Evolutionary conservation across 106 monocot genomes (phyloP), one percentile per base, ranked within the genome.

Genomic region (Acorus gramineus): DNA sequence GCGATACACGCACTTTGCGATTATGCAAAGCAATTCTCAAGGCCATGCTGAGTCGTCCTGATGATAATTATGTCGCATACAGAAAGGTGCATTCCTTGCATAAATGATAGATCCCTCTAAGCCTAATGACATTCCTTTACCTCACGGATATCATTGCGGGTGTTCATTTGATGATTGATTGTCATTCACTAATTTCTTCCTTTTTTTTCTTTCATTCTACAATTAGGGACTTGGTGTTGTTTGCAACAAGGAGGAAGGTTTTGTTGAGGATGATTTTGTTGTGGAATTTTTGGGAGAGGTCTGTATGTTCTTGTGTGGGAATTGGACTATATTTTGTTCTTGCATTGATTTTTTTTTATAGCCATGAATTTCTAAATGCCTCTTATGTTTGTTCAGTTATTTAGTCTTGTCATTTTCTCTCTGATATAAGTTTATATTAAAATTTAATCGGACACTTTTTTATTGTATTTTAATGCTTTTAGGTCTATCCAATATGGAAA

Each of bases 401-500:
- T 52, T 5, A 9, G 7, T 52, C 52, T 2, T 52, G 28, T 28
- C 28, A 28, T 28, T 9, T 52, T 52, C 5, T 52, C 5, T 52
- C 9, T 5, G 52, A 7, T 5, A 7, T 52, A 52, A 7, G 1
- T 52, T 9, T 52, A 7, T 52, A 52, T 7, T 7, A 5, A 52
- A 52, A 52, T 7, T 7, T 52, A 52, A 52, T 52, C 2, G 5
- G 52, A 9, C 52, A 52, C 59, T 59, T 11, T 49, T 46, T 50
- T 4, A 8, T 60, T 66, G 53, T 63, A 44, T 45, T 55, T 44
- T 2, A 11, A 4, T 55, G 52, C 12, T 45, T 74, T 62, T 57
- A 98, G 96, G 96, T 98, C 53, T 98, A 99, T 72, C 98, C 98
- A 65, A 78, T 86, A 57, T 99, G 98, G 98, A 99, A 85, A 84